These are phyloP conservation scores for Podospora comata DNA, from an alignment of 495 filamentous ascomycete genomes.

Conservation along the genomic window DNA sequence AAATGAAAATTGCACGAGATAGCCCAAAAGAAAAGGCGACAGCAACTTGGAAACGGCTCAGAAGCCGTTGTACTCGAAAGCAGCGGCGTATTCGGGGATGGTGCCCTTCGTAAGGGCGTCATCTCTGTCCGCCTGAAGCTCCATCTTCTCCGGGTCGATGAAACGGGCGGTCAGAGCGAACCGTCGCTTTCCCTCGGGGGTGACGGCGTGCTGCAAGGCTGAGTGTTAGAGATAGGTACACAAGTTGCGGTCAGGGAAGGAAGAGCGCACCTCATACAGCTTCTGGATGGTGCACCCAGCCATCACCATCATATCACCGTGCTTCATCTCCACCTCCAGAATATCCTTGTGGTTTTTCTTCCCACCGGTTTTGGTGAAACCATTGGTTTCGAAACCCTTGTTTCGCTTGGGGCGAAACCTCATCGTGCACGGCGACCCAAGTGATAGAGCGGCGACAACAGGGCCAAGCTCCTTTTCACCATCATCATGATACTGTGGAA, in stretches of 20 bases:
- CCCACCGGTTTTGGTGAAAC: neutral
- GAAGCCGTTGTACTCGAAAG: slow-evolving; percentile 29
- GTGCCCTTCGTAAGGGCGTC: slow-evolving; percentile 32
- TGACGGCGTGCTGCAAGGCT: slow-evolving; percentile 59
- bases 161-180: slow-evolving; percentile 64
- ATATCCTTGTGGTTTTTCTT: slow-evolving; percentile 23
- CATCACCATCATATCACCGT: slow-evolving; percentile 85
- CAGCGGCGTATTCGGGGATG: slow-evolving; percentile 30
- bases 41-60: slow-evolving; percentile 2
- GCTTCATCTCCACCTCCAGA: slow-evolving; percentile 50
- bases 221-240: slow-evolving; percentile 21
- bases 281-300: slow-evolving; percentile 68
- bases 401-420: slow-evolving; percentile 64
- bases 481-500: slow-evolving; percentile 73
- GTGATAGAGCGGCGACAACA: slow-evolving; percentile 69
- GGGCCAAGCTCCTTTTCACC: slow-evolving; percentile 74
- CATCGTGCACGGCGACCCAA: slow-evolving; percentile 70
- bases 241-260: neutral
- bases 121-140: slow-evolving; percentile 24
- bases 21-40: neutral
- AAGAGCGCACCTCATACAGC: slow-evolving; percentile 61
- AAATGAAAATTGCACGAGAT: no score
- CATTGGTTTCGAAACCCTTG: slow-evolving; percentile 39
- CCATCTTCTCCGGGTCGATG: slow-evolving; percentile 47
- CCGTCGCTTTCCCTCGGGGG: slow-evolving; percentile 54